Percentiles rank a stretch among this genome's conserved stretches.
These are phyloP conservation scores for Beauveria brongniartii DNA, from an alignment of 2,329 filamentous ascomycete genomes.

Conservation along the genomic window DNA sequence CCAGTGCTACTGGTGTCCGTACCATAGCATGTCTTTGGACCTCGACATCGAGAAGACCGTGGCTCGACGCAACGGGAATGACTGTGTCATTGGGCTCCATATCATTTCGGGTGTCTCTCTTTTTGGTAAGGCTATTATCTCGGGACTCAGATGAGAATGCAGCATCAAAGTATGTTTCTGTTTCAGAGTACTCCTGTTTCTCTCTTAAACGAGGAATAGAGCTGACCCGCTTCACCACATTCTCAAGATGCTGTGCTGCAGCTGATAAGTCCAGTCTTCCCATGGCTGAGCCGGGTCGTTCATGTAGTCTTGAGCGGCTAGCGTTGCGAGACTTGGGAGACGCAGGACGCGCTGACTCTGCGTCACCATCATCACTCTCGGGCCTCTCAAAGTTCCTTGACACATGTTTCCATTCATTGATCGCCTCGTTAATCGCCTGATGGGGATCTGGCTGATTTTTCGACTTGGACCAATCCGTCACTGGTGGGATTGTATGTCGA, in stretches of 20 bases:
- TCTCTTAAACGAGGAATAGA: neutral
- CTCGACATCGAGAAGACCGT: neutral
- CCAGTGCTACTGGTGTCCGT: neutral
- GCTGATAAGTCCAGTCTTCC: neutral
- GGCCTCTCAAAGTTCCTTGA: no score
- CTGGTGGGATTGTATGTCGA: neutral
- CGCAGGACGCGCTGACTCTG: neutral
- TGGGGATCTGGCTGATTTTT: no score
- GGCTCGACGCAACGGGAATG: neutral
- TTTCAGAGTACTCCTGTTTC: no score
- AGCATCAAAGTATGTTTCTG: no score
- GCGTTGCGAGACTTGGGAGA: slow-evolving; percentile 28
- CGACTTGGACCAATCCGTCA: neutral
- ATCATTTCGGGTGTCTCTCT: no score
- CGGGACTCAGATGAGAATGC: no score
- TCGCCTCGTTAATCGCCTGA: no score
- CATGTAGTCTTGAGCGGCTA: slow-evolving; percentile 18
- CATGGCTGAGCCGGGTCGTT: slow-evolving; percentile 14
- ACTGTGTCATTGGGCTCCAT: neutral
- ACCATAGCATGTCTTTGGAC: neutral
- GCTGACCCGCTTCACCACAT: neutral
- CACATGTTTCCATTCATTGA: no score
- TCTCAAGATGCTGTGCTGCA: neutral
- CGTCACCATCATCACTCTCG: no score
- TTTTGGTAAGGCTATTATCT: no score